These are phyloP conservation scores for Brassica balearica DNA, from an alignment of 441 rosid species.

Conservation along the genomic window DNA sequence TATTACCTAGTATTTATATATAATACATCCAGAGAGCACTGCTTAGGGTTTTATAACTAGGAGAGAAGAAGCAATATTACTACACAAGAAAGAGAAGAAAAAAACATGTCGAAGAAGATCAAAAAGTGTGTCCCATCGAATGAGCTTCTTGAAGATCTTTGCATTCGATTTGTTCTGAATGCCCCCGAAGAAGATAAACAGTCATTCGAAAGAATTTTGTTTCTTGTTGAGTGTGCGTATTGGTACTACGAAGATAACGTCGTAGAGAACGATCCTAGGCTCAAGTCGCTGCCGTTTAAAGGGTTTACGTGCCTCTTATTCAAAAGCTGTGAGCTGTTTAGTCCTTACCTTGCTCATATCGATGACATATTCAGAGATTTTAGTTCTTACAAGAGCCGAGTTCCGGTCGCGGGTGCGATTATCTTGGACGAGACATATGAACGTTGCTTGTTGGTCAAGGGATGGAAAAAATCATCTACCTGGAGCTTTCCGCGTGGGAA, in stretches of 20 bases:
- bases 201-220: conserved; percentile 93
- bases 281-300: neutral
- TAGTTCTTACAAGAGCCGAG: neutral
- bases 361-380: conserved; percentile 10
- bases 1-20: too few relatives aligned
- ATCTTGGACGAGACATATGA: conserved; percentile 10
- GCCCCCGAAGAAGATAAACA: conserved; percentile 96
- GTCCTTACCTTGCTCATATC: neutral
- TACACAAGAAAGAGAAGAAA: neutral
- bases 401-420: conserved; percentile 9
- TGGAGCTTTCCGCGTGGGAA: conserved; percentile 15
- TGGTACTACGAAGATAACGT: conserved; percentile 98
- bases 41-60: conserved; percentile 38
- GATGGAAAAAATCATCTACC: neutral
- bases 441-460: conserved; percentile 6
- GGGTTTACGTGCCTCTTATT: conserved; percentile 3
- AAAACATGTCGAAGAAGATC: conserved; percentile 69
- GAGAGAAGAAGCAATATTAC: conserved; percentile 10
- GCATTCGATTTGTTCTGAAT: conserved; percentile 95
- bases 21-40: neutral
- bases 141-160: conserved; percentile 97
- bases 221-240: conserved; percentile 94
- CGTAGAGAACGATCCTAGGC: conserved; percentile 58
- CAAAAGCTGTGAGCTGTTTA: neutral
- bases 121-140: conserved; percentile 79